Evolutionary conservation across 305 asterid genomes (phyloP).

Genomic region (Fraxinus floribunda): DNA sequence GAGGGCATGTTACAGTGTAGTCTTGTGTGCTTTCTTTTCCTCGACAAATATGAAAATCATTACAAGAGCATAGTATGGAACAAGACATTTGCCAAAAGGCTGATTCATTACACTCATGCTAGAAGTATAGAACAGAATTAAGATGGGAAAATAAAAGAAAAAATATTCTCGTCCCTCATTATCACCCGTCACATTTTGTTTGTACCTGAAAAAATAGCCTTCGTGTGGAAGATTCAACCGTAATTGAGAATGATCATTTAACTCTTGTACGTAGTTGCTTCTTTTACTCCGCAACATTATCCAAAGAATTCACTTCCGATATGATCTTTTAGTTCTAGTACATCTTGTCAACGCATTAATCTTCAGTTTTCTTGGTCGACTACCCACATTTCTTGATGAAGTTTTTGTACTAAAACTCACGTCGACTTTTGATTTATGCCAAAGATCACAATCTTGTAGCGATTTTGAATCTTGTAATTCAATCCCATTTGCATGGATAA

Average conservation of each 20-base stretch:
- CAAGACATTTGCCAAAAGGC: too few relatives aligned
- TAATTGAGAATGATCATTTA: constrained; percentile 24
- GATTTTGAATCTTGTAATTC: too few relatives aligned
- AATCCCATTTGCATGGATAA: too few relatives aligned
- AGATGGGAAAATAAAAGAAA: too few relatives aligned
- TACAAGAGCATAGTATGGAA: too few relatives aligned
- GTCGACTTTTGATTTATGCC: constrained; percentile 36
- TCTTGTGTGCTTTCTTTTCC: too few relatives aligned
- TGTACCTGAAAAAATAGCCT: constrained; percentile 23
- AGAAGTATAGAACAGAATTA: too few relatives aligned
- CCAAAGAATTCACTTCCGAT: constrained; percentile 42
- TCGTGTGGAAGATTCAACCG: constrained; percentile 45
- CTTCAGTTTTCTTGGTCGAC: constrained; percentile 31
- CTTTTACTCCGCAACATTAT: constrained; percentile 47
- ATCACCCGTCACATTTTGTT: constrained; percentile 66
- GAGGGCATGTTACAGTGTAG: too few relatives aligned
- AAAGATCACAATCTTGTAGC: constrained; percentile 29
- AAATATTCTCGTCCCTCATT: constrained; percentile 16
- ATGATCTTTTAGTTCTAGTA: constrained; percentile 25
- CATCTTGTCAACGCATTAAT: constrained; percentile 20
- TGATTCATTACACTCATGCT: too few relatives aligned
- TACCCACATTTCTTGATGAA: constrained; percentile 16
- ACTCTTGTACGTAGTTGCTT: constrained; percentile 35
- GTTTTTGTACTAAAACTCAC: constrained; percentile 26
- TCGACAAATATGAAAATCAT: too few relatives aligned